phyloP scores from a whole-genome alignment of 441 rosid species.

The Populus hybrid region DNA sequence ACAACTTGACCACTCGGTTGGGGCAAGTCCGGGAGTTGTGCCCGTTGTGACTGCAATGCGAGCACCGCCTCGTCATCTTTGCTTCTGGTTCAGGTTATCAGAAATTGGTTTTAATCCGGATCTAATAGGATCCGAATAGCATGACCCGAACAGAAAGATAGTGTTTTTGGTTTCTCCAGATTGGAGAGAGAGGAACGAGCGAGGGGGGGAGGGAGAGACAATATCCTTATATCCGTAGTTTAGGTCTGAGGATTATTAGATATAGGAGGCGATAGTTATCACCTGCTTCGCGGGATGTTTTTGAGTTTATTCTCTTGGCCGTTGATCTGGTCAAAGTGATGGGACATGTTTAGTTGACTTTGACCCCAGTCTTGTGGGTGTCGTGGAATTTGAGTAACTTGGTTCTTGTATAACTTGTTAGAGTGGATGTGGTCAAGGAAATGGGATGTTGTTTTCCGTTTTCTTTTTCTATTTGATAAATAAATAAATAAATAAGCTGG shows the following conservation, averaged over 20 bases:
- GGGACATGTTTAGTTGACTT: not conserved
- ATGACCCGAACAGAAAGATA: not conserved
- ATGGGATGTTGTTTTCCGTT: not conserved
- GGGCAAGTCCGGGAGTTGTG: conserved; percentile 91
- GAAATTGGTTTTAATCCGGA: not conserved
- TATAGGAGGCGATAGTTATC: no score
- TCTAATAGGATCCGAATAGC: conserved; percentile 13
- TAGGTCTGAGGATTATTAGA: no score
- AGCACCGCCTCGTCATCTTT: conserved; percentile 82
- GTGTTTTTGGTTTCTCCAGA: not conserved
- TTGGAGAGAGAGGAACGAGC: not conserved
- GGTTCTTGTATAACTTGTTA: no score
- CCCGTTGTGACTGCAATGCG: conserved; percentile 94
- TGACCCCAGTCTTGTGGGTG: not conserved
- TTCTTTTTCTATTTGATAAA: no score
- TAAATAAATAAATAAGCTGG: not conserved
- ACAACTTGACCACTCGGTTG: conserved; percentile 70
- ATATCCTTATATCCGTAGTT: not conserved
- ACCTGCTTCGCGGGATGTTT: not conserved
- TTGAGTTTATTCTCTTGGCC: not conserved
- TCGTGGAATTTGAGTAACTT: not conserved
- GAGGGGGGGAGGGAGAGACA: not conserved
- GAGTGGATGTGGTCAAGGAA: no score
- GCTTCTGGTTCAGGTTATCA: conserved; percentile 7
- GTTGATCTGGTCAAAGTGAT: not conserved